These are phyloP conservation scores for Carex arenaria DNA, from an alignment of 202 grass and related monocot genomes.

Conservation along the genomic window DNA sequence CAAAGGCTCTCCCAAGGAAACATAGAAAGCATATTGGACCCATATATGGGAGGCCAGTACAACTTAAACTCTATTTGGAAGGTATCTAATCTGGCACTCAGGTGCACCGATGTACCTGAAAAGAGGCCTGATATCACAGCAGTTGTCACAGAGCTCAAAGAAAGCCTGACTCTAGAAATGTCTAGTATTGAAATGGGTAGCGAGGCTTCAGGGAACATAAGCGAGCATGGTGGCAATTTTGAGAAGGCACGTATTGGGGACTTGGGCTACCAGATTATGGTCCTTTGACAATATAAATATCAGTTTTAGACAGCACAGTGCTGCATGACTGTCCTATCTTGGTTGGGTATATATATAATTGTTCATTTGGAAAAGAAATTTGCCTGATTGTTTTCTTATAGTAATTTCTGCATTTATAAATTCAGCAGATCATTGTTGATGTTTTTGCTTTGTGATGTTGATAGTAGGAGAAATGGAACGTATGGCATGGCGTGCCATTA, in stretches of 20 bases:
- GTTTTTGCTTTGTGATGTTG: too few species aligned
- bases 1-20: constrained; percentile 32
- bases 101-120: constrained; percentile 3
- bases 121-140: constrained; percentile 30
- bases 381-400: too few species aligned
- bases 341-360: too few species aligned
- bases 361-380: too few species aligned
- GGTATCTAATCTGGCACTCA: constrained; percentile 26
- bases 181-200: neutral
- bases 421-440: too few species aligned
- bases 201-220: neutral
- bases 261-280: neutral
- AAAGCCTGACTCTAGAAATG: constrained; percentile 28
- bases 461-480: too few species aligned
- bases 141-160: constrained; percentile 16
- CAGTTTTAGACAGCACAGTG: neutral
- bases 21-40: constrained; percentile 35
- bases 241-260: neutral
- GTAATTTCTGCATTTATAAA: too few species aligned
- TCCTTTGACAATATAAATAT: constrained; percentile 1
- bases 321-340: too few species aligned
- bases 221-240: neutral
- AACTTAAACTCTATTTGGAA: constrained; percentile 48
- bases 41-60: constrained; percentile 22
- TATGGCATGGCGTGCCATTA: too few species aligned